Evolutionary conservation across 305 asterid species (phyloP).

Genomic region (Fraxinus xanthoxyloides): DNA sequence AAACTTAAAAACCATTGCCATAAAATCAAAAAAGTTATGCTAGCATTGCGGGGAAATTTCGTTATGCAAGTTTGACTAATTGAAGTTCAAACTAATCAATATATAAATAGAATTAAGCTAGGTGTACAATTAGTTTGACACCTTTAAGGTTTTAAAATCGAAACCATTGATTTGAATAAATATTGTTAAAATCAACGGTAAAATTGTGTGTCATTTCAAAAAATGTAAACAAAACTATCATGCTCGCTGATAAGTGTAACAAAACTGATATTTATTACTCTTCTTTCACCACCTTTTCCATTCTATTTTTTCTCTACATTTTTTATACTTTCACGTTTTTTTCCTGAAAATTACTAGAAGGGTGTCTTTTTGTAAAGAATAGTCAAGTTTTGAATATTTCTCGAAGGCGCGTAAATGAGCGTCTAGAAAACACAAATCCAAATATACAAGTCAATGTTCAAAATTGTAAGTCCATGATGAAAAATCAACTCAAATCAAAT

Average conservation of each 20-base stretch:
- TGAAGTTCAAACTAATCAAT: not conserved
- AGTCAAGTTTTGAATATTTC: conserved; percentile 10
- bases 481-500: conserved; percentile 16
- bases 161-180: too few species aligned
- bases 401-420: conserved; percentile 19
- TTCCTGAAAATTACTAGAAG: not conserved
- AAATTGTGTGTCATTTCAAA: not conserved
- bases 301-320: not conserved
- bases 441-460: conserved; percentile 42
- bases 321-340: not conserved
- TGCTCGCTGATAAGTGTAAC: not conserved
- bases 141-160: not conserved
- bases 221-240: not conserved
- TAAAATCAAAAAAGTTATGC: not conserved
- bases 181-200: too few species aligned
- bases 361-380: not conserved
- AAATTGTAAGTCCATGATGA: conserved; percentile 19
- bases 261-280: not conserved
- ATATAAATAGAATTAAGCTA: not conserved
- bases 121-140: not conserved
- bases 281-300: not conserved
- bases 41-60: not conserved
- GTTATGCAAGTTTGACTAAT: not conserved
- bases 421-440: conserved; percentile 16
- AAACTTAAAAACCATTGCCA: not conserved